phyloP scores from a whole-genome alignment of 2,329 filamentous ascomycete genomes.

The Pseudocercospora cruenta region DNA sequence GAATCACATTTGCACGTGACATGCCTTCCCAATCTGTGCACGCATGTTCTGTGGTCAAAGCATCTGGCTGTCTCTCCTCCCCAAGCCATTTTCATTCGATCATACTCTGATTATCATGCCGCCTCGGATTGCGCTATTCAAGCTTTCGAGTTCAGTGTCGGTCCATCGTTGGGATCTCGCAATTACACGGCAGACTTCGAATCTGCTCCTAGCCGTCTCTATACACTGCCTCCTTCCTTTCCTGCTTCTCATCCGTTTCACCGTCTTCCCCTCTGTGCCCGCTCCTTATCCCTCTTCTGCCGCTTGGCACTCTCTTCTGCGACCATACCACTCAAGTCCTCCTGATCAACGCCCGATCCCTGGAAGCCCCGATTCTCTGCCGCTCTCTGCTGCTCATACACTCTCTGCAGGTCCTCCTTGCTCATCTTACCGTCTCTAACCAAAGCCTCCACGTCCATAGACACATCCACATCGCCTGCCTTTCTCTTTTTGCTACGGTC shows the following conservation, averaged over 20 bases:
- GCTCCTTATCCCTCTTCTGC: constrained; percentile 84
- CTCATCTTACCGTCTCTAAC: constrained; percentile 74
- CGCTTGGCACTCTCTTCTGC: constrained; percentile 89
- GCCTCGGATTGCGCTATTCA: background rate
- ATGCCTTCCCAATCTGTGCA: background rate
- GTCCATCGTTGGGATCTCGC: background rate
- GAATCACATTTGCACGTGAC: background rate
- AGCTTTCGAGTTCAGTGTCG: background rate
- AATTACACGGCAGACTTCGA: background rate
- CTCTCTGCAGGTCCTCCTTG: constrained; percentile 79
- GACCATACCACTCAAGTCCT: constrained; percentile 95
- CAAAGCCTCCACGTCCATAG: constrained; percentile 82
- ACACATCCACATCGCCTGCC: constrained; percentile 91
- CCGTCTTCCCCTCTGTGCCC: constrained; percentile 55
- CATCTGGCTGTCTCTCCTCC: background rate
- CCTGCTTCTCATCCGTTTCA: background rate
- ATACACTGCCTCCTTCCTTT: background rate
- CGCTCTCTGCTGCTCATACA: constrained; percentile 74
- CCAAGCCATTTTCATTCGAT: background rate
- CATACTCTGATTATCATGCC: background rate
- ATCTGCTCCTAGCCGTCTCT: background rate
- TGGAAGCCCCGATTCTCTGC: constrained; percentile 63
- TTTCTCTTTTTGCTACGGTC: constrained; percentile 82
- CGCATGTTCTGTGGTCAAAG: background rate
- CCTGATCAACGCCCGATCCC: constrained; percentile 68